phyloP scores from a whole-genome alignment of 495 filamentous ascomycete genomes.

The Astrothelium macrocarpum region DNA sequence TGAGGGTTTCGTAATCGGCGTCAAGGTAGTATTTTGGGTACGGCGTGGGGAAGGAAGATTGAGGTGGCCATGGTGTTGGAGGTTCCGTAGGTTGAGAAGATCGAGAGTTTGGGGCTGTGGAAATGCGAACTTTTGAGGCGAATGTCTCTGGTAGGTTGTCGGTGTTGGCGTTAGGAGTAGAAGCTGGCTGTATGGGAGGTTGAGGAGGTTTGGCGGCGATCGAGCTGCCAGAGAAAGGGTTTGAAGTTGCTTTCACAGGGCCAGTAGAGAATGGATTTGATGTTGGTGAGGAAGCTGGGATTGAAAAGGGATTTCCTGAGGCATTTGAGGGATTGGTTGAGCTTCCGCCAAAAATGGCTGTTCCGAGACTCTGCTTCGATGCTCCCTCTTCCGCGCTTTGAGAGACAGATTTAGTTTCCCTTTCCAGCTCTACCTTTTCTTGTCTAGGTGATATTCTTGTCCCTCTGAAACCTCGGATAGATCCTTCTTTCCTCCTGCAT shows the following conservation, averaged over 20 bases:
- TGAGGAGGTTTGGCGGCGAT: neutral
- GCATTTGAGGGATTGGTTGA: neutral
- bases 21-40: constrained; percentile 78
- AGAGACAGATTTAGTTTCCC: constrained; percentile 20
- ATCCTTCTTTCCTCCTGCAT: constrained; percentile 76
- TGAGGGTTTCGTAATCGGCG: constrained; percentile 83
- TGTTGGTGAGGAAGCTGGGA: constrained; percentile 3
- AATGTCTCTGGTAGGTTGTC: constrained; percentile 55
- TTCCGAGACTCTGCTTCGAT: constrained; percentile 28
- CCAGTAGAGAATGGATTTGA: neutral
- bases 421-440: constrained; percentile 8
- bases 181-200: too few species aligned
- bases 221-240: constrained; percentile 17
- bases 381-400: constrained; percentile 18
- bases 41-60: constrained; percentile 50
- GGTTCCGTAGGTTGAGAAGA: constrained; percentile 24
- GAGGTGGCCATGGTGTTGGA: constrained; percentile 64
- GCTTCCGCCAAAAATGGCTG: constrained; percentile 19
- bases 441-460: constrained; percentile 40
- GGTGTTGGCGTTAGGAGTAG: neutral
- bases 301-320: constrained; percentile 20
- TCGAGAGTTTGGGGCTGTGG: constrained; percentile 33
- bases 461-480: constrained; percentile 60
- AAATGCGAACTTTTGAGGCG: constrained; percentile 53
- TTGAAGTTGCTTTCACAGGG: neutral